These are phyloP conservation scores for Chalaropsis thielavioides DNA, from an alignment of 2,329 filamentous ascomycete genomes.

Conservation along the genomic window DNA sequence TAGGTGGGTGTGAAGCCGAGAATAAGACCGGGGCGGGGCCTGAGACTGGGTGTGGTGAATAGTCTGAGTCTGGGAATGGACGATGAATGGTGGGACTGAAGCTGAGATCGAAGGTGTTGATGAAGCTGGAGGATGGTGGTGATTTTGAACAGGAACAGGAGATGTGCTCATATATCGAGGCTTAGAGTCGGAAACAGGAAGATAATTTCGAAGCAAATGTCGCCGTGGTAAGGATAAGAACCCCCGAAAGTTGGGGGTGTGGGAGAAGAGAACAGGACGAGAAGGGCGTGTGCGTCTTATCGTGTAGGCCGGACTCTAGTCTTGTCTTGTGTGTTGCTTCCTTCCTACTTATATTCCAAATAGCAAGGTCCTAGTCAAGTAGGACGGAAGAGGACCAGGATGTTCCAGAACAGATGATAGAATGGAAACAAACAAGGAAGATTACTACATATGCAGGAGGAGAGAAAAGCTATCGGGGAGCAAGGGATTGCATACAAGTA, in stretches of 20 bases:
- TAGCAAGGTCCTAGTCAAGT: neutral
- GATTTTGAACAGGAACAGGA: neutral
- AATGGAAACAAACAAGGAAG: neutral
- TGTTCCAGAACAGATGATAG: neutral
- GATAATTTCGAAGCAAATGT: neutral
- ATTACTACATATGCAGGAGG: neutral
- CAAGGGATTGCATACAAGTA: neutral
- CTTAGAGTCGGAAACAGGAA: neutral
- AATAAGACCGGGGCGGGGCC: neutral
- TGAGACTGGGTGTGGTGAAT: neutral
- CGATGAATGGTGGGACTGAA: neutral
- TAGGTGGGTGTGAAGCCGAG: neutral
- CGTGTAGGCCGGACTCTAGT: neutral
- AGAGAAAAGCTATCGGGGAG: neutral
- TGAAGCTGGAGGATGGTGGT: neutral
- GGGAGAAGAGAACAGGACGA: neutral
- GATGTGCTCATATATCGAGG: neutral
- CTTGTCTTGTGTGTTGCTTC: neutral
- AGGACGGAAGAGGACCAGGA: neutral
- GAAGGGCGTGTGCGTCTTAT: constrained; percentile 9
- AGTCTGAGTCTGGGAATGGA: neutral
- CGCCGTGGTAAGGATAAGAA: neutral
- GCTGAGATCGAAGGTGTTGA: neutral
- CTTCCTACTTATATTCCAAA: neutral
- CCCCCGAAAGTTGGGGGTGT: neutral